These are phyloP conservation scores for Candida coleopterorum DNA, from an alignment of 805 yeast species.

Conservation along the genomic window DNA sequence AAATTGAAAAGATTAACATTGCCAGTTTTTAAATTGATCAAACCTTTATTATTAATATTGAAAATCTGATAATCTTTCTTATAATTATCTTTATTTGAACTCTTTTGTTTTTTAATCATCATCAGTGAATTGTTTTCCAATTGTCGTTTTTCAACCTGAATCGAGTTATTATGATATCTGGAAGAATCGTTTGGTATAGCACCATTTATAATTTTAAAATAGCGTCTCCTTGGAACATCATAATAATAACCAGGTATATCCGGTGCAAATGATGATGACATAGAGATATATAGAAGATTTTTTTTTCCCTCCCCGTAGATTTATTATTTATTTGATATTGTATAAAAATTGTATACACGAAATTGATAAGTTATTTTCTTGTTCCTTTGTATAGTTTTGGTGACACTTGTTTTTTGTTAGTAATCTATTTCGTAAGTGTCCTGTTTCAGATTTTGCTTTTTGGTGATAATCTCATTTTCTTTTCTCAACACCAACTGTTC, in stretches of 20 bases:
- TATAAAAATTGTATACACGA: too few relatives aligned
- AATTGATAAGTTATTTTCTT: too few relatives aligned
- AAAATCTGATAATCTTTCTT: background rate
- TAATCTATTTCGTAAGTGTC: slow-evolving; percentile 14
- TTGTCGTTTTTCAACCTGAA: slow-evolving; percentile 20
- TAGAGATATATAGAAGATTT: too few relatives aligned
- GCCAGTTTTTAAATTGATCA: slow-evolving; percentile 6
- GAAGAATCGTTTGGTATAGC: slow-evolving; percentile 8
- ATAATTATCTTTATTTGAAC: background rate
- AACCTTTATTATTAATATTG: slow-evolving; percentile 1
- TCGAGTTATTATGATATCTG: slow-evolving; percentile 23
- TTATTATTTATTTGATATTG: too few relatives aligned
- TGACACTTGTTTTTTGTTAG: too few relatives aligned
- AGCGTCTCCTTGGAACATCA: slow-evolving; percentile 22
- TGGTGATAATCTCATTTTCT: slow-evolving; percentile 28
- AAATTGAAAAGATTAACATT: background rate
- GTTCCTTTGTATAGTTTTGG: slow-evolving; percentile 1
- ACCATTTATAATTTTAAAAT: slow-evolving; percentile 33
- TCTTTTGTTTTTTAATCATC: background rate
- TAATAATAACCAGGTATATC: slow-evolving; percentile 30
- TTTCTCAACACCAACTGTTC: slow-evolving; percentile 57
- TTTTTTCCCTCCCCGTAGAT: too few relatives aligned
- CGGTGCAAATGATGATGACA: too few relatives aligned
- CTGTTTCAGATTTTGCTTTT: slow-evolving; percentile 15
- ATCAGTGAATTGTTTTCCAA: slow-evolving; percentile 1